phyloP scores from a whole-genome alignment of 257 asterid genomes.

The Solanum gracilifrons region DNA sequence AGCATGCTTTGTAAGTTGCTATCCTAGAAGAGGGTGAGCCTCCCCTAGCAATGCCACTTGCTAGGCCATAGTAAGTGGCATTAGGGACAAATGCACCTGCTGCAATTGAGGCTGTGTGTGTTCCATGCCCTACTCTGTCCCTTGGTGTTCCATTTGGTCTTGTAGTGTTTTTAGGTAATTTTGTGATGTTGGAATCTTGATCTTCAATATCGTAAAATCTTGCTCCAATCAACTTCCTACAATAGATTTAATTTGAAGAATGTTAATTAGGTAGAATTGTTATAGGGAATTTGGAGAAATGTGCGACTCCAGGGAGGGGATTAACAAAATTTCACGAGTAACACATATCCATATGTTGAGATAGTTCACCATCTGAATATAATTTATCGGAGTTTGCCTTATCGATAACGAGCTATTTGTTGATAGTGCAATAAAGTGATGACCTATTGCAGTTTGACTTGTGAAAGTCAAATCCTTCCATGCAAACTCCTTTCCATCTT shows the following conservation, averaged over 20 bases:
- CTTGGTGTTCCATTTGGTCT: slow-evolving; percentile 36
- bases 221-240: slow-evolving; percentile 64
- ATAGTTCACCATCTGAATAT: background rate
- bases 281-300: background rate
- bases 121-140: slow-evolving; percentile 57
- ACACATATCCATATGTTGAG: background rate
- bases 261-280: background rate
- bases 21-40: slow-evolving; percentile 54
- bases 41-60: slow-evolving; percentile 51
- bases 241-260: background rate
- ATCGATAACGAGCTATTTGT: too few relatives aligned
- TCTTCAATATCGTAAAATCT: slow-evolving; percentile 35
- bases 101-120: slow-evolving; percentile 63
- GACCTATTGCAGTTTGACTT: slow-evolving; percentile 65
- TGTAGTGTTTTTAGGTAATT: background rate
- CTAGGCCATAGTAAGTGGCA: slow-evolving; percentile 62
- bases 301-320: too few relatives aligned
- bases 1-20: slow-evolving; percentile 66
- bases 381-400: background rate
- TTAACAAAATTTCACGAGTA: background rate
- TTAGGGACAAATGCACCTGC: slow-evolving; percentile 35
- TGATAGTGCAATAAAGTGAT: background rate
- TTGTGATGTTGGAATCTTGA: background rate
- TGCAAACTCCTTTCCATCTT: slow-evolving; percentile 77
- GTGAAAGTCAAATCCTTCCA: slow-evolving; percentile 50